These are phyloP conservation scores for Rubroboletus satanas DNA, from an alignment of 768 basidiomycete genomes.

Conservation along the genomic window DNA sequence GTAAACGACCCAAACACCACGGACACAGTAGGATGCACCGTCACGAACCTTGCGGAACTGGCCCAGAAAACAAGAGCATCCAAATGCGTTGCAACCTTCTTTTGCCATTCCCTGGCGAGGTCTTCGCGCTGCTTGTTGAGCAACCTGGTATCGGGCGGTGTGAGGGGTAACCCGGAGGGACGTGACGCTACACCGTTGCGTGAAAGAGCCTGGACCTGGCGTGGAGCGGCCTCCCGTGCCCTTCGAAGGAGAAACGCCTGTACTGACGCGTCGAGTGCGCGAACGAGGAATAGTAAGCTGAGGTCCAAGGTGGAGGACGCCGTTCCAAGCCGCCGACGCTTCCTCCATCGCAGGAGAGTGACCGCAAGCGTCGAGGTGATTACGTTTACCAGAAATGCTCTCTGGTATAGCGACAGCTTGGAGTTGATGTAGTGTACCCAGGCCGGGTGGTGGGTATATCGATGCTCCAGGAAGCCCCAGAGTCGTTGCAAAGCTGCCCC, in stretches of 20 bases:
- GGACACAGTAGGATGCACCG: background rate
- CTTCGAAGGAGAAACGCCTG: conserved; percentile 46
- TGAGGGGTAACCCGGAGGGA: background rate
- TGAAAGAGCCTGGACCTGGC: background rate
- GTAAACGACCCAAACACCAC: background rate
- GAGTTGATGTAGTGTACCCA: conserved; percentile 7
- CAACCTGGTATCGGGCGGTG: background rate
- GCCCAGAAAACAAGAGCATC: conserved; percentile 77
- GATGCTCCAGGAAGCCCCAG: conserved; percentile 33
- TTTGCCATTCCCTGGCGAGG: conserved; percentile 28
- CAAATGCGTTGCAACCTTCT: conserved; percentile 42
- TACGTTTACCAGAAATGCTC: conserved; percentile 55
- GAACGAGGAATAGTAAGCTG: conserved; percentile 62
- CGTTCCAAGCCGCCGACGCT: conserved; percentile 16
- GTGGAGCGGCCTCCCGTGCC: conserved; percentile 1
- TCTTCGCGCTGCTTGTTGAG: conserved; percentile 20
- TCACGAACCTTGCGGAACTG: conserved; percentile 64
- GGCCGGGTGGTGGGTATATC: background rate
- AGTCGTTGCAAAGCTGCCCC: conserved; percentile 51
- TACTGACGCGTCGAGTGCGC: conserved; percentile 60
- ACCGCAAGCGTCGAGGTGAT: conserved; percentile 57
- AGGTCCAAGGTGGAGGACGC: conserved; percentile 62
- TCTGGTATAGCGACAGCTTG: conserved; percentile 39
- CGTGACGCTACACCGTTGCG: background rate
- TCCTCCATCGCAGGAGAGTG: conserved; percentile 52